These are phyloP conservation scores for Aspergillus aculeatinus DNA, from an alignment of 2,329 filamentous ascomycete genomes.

Conservation along the genomic window DNA sequence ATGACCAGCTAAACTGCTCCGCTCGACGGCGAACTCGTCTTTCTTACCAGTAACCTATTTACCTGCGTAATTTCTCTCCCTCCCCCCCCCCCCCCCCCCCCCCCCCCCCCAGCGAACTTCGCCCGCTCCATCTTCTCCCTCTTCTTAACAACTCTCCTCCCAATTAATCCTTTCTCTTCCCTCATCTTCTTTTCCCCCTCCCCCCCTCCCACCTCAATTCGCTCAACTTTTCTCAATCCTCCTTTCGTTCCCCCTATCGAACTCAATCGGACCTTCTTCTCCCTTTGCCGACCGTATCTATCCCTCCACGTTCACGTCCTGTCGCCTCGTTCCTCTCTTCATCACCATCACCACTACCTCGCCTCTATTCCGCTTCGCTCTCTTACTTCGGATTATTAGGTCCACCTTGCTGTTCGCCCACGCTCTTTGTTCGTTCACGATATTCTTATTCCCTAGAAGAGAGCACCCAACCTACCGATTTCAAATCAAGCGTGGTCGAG, in stretches of 20 bases:
- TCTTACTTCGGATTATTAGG: background rate
- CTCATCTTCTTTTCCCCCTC: constrained; percentile 1
- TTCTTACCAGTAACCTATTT: constrained; percentile 6
- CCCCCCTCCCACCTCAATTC: background rate
- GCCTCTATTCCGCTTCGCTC: background rate
- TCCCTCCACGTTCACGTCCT: constrained; percentile 4
- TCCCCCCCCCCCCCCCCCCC: background rate
- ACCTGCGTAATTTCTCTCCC: constrained; percentile 16
- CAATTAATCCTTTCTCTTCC: constrained; percentile 14
- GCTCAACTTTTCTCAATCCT: constrained; percentile 11
- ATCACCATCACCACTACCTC: constrained; percentile 9
- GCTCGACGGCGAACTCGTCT: constrained; percentile 8
- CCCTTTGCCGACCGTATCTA: constrained; percentile 13
- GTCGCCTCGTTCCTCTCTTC: constrained; percentile 5
- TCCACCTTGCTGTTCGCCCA: background rate
- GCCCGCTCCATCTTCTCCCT: constrained; percentile 21
- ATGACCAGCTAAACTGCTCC: background rate
- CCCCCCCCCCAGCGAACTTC: constrained; percentile 14
- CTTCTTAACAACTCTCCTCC: constrained; percentile 2
- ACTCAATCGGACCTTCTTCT: background rate
- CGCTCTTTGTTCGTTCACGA: background rate
- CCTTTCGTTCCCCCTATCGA: constrained; percentile 5
- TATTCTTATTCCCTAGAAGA: background rate
- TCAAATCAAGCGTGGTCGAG: constrained; percentile 25
- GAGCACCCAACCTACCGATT: background rate